phyloP scores from a whole-genome alignment of 345 rosid genomes.

The Eucalyptus paniculata region DNA sequence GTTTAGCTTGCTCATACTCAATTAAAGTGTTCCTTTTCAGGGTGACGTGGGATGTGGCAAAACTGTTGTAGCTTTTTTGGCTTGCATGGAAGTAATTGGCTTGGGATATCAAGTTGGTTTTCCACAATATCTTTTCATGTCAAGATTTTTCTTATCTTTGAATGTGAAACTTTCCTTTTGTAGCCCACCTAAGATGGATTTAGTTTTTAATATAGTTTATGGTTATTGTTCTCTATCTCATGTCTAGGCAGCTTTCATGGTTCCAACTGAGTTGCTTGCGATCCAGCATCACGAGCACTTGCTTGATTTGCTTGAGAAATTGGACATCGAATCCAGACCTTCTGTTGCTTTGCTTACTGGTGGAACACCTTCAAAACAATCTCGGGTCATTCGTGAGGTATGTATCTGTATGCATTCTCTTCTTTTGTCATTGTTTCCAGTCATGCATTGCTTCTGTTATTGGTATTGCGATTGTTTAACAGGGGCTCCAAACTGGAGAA shows the following conservation, averaged over 20 bases:
- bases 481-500: conserved; percentile 81
- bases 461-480: conserved; percentile 2
- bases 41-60: conserved; percentile 99
- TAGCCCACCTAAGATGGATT: background rate
- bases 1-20: background rate
- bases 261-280: conserved; percentile 96
- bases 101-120: conserved; percentile 85
- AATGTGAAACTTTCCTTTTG: background rate
- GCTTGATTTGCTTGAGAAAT: conserved; percentile 48
- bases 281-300: conserved; percentile 82
- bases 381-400: conserved; percentile 84
- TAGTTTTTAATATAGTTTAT: background rate
- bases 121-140: background rate
- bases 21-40: conserved; percentile 17
- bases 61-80: conserved; percentile 90
- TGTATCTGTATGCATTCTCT: conserved; percentile 10
- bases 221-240: background rate
- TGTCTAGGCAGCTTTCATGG: conserved; percentile 96
- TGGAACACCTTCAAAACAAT: conserved; percentile 68
- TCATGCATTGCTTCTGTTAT: conserved; percentile 3
- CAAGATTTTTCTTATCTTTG: background rate
- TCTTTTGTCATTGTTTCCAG: background rate
- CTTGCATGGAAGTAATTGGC: conserved; percentile 92
- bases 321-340: conserved; percentile 59
- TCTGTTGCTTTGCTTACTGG: conserved; percentile 85